These are phyloP conservation scores for Helicostylum pulchrum DNA, from an alignment of 192 early-diverging fungal species.

Conservation along the genomic window DNA sequence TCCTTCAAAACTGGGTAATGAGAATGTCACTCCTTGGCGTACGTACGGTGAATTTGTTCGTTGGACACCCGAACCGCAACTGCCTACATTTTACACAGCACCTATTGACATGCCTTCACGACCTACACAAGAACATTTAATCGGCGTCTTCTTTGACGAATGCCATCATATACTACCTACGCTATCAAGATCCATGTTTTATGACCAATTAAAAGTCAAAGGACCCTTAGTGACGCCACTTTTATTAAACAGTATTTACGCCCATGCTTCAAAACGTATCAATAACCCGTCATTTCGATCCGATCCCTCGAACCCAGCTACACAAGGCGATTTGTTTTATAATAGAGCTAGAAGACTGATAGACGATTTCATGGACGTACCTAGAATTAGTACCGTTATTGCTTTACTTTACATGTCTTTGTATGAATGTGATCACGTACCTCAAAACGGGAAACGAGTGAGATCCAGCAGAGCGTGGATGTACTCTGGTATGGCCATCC, in stretches of 20 bases:
- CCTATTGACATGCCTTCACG: conserved; percentile 35
- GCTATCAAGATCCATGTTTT: conserved; percentile 27
- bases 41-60: conserved; percentile 29
- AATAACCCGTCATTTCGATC: conserved; percentile 20
- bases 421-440: conserved; percentile 9
- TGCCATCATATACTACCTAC: conserved; percentile 21
- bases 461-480: conserved; percentile 26
- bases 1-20: conserved; percentile 10
- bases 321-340: conserved; percentile 36
- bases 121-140: conserved; percentile 32
- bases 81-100: conserved; percentile 28
- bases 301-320: background rate
- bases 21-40: conserved; percentile 24
- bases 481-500: conserved; percentile 35
- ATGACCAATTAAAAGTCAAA: conserved; percentile 23
- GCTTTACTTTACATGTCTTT: conserved; percentile 29
- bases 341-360: conserved; percentile 30
- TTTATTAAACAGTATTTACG: conserved; percentile 37
- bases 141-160: conserved; percentile 29
- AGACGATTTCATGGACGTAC: conserved; percentile 39
- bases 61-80: conserved; percentile 22
- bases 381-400: conserved; percentile 34
- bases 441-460: background rate
- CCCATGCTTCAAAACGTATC: conserved; percentile 30
- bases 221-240: conserved; percentile 33